These are phyloP conservation scores for Fagus sylvatica DNA, from an alignment of 306 rosid genomes.

Conservation along the genomic window DNA sequence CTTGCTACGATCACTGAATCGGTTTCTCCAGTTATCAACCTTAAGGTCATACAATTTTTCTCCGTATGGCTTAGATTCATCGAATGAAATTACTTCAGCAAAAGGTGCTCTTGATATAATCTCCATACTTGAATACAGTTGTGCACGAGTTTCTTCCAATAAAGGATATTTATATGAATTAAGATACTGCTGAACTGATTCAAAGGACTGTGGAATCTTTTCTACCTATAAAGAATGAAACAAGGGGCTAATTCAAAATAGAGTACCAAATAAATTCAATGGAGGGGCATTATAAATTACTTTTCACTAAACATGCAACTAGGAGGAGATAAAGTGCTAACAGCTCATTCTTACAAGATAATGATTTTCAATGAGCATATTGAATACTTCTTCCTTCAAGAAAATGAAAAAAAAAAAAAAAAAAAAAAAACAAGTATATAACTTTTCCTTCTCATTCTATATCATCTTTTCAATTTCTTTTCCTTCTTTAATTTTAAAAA, in stretches of 20 bases:
- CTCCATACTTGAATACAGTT: conserved; percentile 56
- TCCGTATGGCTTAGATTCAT: conserved; percentile 18
- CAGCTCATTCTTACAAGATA: no score
- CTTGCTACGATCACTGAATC: conserved; percentile 46
- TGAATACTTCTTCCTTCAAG: no score
- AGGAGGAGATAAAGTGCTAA: no score
- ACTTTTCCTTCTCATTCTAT: no score
- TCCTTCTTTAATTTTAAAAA: no score
- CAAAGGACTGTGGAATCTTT: conserved; percentile 44
- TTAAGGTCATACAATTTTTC: conserved; percentile 30
- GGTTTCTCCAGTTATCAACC: conserved; percentile 53
- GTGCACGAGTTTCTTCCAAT: conserved; percentile 67
- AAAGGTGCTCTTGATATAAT: conserved; percentile 45
- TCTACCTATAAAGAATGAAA: conserved; percentile 39
- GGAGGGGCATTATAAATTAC: background rate
- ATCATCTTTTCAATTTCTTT: no score
- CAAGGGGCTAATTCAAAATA: background rate
- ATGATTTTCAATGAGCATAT: no score
- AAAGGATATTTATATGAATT: conserved; percentile 50
- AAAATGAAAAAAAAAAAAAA: no score
- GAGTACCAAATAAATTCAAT: background rate
- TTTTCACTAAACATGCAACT: no score
- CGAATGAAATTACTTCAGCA: conserved; percentile 44
- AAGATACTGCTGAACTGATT: conserved; percentile 43
- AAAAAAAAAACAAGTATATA: no score